These are phyloP conservation scores for Saccharomycopsis lassenensis DNA, from an alignment of 805 yeast genomes.

Conservation along the genomic window DNA sequence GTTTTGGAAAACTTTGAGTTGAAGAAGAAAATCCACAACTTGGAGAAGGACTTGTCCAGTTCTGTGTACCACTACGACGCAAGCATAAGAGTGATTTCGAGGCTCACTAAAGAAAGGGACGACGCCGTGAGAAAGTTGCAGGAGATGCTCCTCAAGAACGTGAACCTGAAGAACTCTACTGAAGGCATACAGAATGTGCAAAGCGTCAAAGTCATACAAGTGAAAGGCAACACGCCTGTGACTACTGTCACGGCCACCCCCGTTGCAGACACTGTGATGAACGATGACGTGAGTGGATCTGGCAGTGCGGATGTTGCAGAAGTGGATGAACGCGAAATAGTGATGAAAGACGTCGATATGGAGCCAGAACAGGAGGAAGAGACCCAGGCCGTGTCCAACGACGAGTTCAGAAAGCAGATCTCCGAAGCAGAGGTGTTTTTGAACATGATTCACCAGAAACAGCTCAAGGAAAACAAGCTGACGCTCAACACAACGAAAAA, in stretches of 20 bases:
- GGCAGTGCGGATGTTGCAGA: neutral
- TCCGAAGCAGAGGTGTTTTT: conserved; percentile 16
- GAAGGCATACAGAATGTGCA: neutral
- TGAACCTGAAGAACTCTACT: too few species aligned
- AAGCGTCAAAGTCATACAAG: too few species aligned
- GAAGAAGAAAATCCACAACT: conserved; percentile 54
- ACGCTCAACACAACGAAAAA: conserved; percentile 14
- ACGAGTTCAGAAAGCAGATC: conserved; percentile 1
- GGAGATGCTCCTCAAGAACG: conserved; percentile 10
- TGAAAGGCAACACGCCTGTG: too few species aligned
- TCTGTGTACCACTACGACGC: conserved; percentile 85
- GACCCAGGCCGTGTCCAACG: neutral
- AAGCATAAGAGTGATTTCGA: conserved; percentile 75
- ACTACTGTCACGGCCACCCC: too few species aligned
- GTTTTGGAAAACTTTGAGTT: conserved; percentile 71
- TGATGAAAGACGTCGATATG: neutral
- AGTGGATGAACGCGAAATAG: too few species aligned
- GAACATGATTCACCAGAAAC: conserved; percentile 14
- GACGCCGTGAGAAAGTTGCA: conserved; percentile 58
- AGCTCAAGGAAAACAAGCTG: conserved; percentile 16
- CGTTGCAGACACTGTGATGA: too few species aligned
- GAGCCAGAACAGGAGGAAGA: neutral
- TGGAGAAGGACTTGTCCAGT: conserved; percentile 63
- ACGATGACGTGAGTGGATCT: too few species aligned
- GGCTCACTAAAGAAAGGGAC: conserved; percentile 64